These are phyloP conservation scores for Aspergillus sp. DNA, from an alignment of 2,329 filamentous ascomycete species.

Conservation along the genomic window DNA sequence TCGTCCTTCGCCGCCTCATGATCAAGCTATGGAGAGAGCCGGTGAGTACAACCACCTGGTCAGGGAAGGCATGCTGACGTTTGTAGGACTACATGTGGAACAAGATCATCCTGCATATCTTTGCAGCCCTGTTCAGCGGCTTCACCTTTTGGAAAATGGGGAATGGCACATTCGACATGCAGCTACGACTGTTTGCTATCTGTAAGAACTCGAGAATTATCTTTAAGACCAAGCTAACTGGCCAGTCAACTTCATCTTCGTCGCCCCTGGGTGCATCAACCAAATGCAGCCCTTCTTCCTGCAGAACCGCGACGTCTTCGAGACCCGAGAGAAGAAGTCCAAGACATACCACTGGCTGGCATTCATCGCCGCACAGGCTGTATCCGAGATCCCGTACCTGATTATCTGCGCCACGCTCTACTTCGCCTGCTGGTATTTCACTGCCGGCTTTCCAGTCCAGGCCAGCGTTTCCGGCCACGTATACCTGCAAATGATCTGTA, in stretches of 20 bases:
- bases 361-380: conserved; percentile 55
- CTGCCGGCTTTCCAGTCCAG: conserved; percentile 47
- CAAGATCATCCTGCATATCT: conserved; percentile 57
- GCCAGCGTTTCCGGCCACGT: conserved; percentile 37
- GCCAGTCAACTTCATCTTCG: conserved; percentile 60
- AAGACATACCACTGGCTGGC: conserved; percentile 64
- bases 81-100: conserved; percentile 63
- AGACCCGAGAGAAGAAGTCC: conserved; percentile 60
- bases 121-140: conserved; percentile 45
- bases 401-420: conserved; percentile 47
- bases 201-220: not conserved
- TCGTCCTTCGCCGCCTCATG: conserved; percentile 35
- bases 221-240: not conserved
- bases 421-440: conserved; percentile 60
- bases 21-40: conserved; percentile 55
- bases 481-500: conserved; percentile 43
- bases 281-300: conserved; percentile 62
- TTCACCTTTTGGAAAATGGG: conserved; percentile 65
- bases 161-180: conserved; percentile 51
- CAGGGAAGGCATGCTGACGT: conserved; percentile 65
- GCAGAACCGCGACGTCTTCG: conserved; percentile 57
- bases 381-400: conserved; percentile 50
- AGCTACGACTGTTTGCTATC: conserved; percentile 58
- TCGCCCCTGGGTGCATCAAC: conserved; percentile 58
- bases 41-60: conserved; percentile 61